phyloP scores from a whole-genome alignment of 352 stramenopile genomes.

The Phytopythium chamaehyphon region DNA sequence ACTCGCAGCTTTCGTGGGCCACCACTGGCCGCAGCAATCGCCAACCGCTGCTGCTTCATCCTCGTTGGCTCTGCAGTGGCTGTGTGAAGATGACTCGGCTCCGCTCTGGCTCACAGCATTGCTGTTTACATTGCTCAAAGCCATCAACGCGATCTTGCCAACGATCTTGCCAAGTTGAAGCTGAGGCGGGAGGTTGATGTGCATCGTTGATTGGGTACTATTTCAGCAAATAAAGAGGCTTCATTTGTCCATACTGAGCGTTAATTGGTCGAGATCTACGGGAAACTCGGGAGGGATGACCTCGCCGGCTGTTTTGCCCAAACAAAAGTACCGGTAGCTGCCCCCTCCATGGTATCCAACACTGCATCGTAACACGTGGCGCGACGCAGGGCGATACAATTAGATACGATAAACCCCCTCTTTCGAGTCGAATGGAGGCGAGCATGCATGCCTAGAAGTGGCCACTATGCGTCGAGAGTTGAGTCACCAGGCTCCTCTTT shows the following conservation, averaged over 20 bases:
- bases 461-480: no score
- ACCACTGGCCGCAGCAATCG: conserved; percentile 19
- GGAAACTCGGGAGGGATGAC: conserved; percentile 15
- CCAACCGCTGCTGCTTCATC: background rate
- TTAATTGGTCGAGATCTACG: conserved; percentile 12
- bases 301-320: background rate
- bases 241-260: background rate
- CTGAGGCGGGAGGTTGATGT: conserved; percentile 6
- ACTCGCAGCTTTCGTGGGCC: conserved; percentile 33
- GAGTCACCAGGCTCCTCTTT: no score
- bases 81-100: background rate
- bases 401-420: no score
- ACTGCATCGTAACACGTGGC: no score
- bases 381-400: no score
- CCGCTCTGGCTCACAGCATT: conserved; percentile 2
- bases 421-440: no score
- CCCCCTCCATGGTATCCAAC: no score
- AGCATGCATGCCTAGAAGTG: background rate
- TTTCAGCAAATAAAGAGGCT: conserved; percentile 8
- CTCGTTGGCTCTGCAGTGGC: background rate
- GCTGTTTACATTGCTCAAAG: conserved; percentile 13
- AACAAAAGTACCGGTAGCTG: no score
- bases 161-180: conserved; percentile 21
- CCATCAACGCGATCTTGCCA: conserved; percentile 11
- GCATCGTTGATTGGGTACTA: conserved; percentile 13